Base-by-base conservation (phyloP, 2,329 filamentous ascomycete species). In the Pseudocercospora fijiensis region DNA sequence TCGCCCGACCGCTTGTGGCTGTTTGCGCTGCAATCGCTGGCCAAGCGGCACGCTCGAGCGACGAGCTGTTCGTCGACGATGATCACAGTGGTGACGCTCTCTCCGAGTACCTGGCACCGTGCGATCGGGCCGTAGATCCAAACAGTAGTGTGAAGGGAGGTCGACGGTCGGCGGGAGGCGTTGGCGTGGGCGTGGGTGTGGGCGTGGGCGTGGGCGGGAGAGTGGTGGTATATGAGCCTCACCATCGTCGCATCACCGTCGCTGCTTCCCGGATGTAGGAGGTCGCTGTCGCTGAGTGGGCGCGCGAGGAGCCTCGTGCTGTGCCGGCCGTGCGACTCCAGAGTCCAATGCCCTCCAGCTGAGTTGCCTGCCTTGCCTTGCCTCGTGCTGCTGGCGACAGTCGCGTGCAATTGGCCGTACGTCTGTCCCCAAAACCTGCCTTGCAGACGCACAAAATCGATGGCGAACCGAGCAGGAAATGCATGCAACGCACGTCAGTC, bases 211-310 rank as follows among this genome's bases (percentile, higher is more conserved):
- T n/a, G 13, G 16, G 41, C n/a, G 43, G 43, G 16, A 24, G 22
- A 24, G 9, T 22, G 47, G 20, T 33, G 30, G 8, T 11, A 33
- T 33, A 11, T 37, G 33, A 49, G 10, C 45, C 22, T 53, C 18
- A 56, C 53, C 53, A 41, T 56, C 53, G 22, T 56, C 27, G 27
- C 53, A 56, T 56, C 53, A 20, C 45, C 51, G 51, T 53, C 51
- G 51, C 51, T 27, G 51, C 51, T 53, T 28, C 26, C 51, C 51
- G 9, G 26, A 18, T 53, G 51, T 0, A 11, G 22, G 22, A 11
- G 4, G 41, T 41, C 16, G 33, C 43, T 53, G 49, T 27, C 49
- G 20, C 22, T 26, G 49, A n/a, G 20, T 26, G 20, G 13, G 49
- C 24, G 49, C 20, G 47, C 16, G 47, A 24, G 47, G 9, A 52